A percentile compares a stretch with the other conserved stretches of the same genome.
These are phyloP conservation scores for Hymenoscyphus albidus DNA, from an alignment of 2,329 filamentous ascomycete species.

Conservation along the genomic window DNA sequence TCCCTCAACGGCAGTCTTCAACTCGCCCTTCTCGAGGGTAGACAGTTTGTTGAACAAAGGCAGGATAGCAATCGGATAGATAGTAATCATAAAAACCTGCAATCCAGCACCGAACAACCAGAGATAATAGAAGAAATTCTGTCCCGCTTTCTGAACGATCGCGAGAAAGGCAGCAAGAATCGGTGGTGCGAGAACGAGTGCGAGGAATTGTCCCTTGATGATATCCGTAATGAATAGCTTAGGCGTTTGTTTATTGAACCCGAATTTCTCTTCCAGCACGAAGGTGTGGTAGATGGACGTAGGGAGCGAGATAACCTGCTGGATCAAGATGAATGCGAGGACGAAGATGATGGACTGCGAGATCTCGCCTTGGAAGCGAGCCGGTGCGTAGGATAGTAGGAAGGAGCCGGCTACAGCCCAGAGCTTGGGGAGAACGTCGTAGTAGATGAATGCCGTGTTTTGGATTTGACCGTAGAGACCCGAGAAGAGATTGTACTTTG, in stretches of 20 bases:
- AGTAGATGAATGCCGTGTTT: slow-evolving; percentile 85
- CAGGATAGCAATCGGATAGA: slow-evolving; percentile 91
- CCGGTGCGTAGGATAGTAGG: slow-evolving; percentile 70
- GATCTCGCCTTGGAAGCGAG: slow-evolving; percentile 84
- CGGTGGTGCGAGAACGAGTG: slow-evolving; percentile 75
- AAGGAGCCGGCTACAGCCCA: slow-evolving; percentile 78
- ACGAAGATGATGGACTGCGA: slow-evolving; percentile 90
- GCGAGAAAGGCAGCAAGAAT: slow-evolving; percentile 88
- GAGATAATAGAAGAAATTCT: slow-evolving; percentile 95
- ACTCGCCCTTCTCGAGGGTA: slow-evolving; percentile 77
- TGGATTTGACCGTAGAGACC: slow-evolving; percentile 83
- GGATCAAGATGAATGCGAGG: slow-evolving; percentile 78
- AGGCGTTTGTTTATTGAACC: slow-evolving; percentile 97
- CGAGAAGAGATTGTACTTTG: slow-evolving; percentile 78
- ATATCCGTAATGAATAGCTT: slow-evolving; percentile 85
- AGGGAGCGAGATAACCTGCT: slow-evolving; percentile 75
- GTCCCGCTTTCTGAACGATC: slow-evolving; percentile 92
- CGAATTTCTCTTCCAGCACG: slow-evolving; percentile 92
- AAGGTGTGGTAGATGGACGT: slow-evolving; percentile 90
- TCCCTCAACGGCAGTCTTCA: slow-evolving; percentile 84
- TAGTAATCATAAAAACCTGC: slow-evolving; percentile 91
- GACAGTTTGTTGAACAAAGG: slow-evolving; percentile 98
- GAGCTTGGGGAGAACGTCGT: slow-evolving; percentile 83
- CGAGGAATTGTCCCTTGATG: slow-evolving; percentile 83
- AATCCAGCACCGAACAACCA: slow-evolving; percentile 89